These are phyloP conservation scores for Teratosphaeria destructans DNA, from an alignment of 2,329 filamentous ascomycete species.

Conservation along the genomic window DNA sequence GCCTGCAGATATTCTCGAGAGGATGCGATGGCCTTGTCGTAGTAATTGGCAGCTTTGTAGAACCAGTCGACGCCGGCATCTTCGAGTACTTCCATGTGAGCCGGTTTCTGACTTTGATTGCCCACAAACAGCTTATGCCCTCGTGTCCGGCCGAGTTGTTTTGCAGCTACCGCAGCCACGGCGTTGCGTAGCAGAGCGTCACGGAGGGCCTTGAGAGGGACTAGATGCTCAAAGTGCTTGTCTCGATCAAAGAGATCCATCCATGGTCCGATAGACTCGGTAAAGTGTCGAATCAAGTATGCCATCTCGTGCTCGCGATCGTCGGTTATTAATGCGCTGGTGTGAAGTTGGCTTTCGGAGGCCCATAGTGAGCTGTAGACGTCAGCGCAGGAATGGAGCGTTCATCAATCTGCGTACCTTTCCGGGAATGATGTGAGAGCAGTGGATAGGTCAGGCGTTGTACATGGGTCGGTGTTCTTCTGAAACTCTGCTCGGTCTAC, in stretches of 20 bases:
- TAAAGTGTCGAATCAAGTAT: constrained; percentile 51
- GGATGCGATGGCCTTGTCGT: constrained; percentile 37
- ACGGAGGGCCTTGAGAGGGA: constrained; percentile 46
- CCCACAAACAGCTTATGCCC: constrained; percentile 42
- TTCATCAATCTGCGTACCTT: background rate
- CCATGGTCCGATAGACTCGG: constrained; percentile 51
- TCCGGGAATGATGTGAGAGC: constrained; percentile 4
- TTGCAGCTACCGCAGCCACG: constrained; percentile 52
- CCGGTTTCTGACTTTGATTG: constrained; percentile 37
- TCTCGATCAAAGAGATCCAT: constrained; percentile 47
- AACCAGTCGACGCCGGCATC: constrained; percentile 41
- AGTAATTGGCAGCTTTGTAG: constrained; percentile 51
- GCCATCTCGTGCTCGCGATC: constrained; percentile 45
- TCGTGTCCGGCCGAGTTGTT: constrained; percentile 47
- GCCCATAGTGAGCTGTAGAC: constrained; percentile 13
- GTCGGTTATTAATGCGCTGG: constrained; percentile 24
- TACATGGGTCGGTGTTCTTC: constrained; percentile 9
- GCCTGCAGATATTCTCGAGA: constrained; percentile 39
- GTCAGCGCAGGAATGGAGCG: background rate
- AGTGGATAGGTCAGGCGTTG: background rate
- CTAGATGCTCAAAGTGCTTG: constrained; percentile 50
- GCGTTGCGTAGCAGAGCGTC: constrained; percentile 44
- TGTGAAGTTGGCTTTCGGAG: constrained; percentile 20
- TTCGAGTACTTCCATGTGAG: constrained; percentile 44
- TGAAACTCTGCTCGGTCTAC: constrained; percentile 18